Percentiles rank a stretch among this genome's conserved stretches.
Conservation (phyloP, 306 rosid species). For the Lathyrus oleraceus region DNA sequence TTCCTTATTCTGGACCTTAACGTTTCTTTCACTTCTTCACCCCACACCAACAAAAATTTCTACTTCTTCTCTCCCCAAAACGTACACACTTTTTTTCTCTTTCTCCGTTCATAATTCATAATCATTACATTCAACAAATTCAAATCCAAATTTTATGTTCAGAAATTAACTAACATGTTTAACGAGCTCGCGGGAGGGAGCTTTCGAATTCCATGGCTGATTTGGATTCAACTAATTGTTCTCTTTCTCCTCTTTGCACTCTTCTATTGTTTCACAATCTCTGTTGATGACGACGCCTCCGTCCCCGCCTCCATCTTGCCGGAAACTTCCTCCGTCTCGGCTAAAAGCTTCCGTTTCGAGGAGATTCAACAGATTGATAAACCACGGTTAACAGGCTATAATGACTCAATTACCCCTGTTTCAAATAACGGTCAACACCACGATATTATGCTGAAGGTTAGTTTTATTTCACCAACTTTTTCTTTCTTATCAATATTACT, state of each 20-base stretch:
- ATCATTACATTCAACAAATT: not conserved
- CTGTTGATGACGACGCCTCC: not conserved
- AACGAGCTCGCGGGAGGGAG: slow-evolving; percentile 45
- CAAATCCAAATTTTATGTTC: not conserved
- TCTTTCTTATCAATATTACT: not conserved
- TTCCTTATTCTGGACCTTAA: not conserved
- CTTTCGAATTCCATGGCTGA: slow-evolving; percentile 71
- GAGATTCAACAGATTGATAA: slow-evolving; percentile 36
- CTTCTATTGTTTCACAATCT: slow-evolving; percentile 50
- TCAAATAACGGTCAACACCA: slow-evolving; percentile 35
- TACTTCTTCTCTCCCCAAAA: not conserved
- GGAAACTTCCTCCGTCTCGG: slow-evolving; percentile 42
- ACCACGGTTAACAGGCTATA: slow-evolving; percentile 20
- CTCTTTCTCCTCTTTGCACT: slow-evolving; percentile 59
- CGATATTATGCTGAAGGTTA: slow-evolving; percentile 46
- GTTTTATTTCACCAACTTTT: slow-evolving; percentile 16
- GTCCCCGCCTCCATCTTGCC: not conserved
- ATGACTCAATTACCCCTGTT: slow-evolving; percentile 27
- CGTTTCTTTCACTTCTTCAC: slow-evolving; percentile 22
- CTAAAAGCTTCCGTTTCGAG: slow-evolving; percentile 35
- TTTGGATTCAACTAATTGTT: slow-evolving; percentile 72
- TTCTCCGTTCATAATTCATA: not conserved
- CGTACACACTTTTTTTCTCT: no score
- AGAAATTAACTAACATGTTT: slow-evolving; percentile 42
- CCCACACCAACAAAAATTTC: not conserved